Base-by-base conservation (phyloP, 345 rosid species). In the Brassica incana region DNA sequence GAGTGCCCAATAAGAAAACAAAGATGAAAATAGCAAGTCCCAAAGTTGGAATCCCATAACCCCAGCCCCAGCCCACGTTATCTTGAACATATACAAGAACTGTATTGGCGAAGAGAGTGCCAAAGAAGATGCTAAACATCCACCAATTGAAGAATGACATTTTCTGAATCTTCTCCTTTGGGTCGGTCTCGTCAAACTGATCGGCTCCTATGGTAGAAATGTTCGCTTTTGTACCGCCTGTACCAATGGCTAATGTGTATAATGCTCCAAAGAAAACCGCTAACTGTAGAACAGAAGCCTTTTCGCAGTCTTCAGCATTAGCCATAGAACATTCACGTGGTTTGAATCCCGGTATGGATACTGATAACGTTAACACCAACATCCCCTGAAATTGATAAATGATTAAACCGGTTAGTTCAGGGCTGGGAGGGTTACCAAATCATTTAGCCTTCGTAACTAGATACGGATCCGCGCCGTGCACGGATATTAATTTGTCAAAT, bases 71-170 rank as follows among this genome's bases (percentile, higher is more conserved):
- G 0, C 98, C 99, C 4, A 95, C 92, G 69, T 89, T 90, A 77
- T 95, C 99, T 75, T 95, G 98, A 63, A 93, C 77, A 77, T 93
- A 95, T 5, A 95, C 97, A 29, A 93, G 93, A 8, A 88, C 45
- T 0, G 97, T 91, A 84, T 93, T 89, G 56, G 97, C 94, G 33
- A 95, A 92, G 33, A 95, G 88, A 14, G 92, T 88, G 14, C 98
- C 99, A 59, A 86, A 83, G 83, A 93, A 95, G 65, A 93, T 90
- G 85, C 96, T 87, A 78, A 95, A 93, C 98, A 89, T 84, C 98
- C 99, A 95, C 99, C 98, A 95, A 48, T 93, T 95, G 93, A 95
- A 95, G 89, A 93, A 95, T 35, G 99, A 93, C 29, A 90, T 86
- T 81, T 93, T 95, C 0, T 84, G 82, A 60, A 63, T 77, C 85